A percentile compares a stretch with the other conserved stretches of the same genome.
Conservation (phyloP, 257 asterid species). For the Leptodermis oblonga region DNA sequence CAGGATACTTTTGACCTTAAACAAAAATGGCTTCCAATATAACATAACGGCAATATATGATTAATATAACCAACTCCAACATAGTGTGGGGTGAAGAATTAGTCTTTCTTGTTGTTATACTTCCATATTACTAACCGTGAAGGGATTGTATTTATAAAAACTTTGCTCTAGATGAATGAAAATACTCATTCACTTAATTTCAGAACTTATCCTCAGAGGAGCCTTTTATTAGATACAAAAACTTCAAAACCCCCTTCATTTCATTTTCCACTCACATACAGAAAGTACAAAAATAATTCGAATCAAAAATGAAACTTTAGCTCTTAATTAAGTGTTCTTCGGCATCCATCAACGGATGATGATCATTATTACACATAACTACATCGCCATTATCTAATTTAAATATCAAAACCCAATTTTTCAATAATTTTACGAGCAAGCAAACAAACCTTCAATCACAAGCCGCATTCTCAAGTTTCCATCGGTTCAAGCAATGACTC, state of each 20-base stretch:
- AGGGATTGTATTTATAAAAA: background rate
- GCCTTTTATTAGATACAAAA: background rate
- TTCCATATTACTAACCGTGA: background rate
- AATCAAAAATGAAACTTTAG: background rate
- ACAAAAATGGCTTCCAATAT: background rate
- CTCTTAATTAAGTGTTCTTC: background rate
- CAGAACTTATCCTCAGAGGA: background rate
- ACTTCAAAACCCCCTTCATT: background rate
- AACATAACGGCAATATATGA: background rate
- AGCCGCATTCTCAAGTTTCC: background rate
- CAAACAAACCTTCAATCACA: background rate
- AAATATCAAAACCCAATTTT: background rate
- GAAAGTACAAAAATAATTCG: background rate
- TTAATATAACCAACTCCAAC: background rate
- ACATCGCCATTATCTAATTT: background rate
- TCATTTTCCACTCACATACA: background rate
- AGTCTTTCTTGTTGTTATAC: background rate
- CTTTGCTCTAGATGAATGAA: background rate
- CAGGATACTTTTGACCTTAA: background rate
- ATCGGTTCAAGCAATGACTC: slow-evolving; percentile 5
- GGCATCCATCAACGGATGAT: background rate
- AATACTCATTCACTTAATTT: background rate
- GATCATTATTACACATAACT: background rate
- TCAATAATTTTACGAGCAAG: background rate
- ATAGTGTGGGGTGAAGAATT: background rate